Evolutionary conservation across 1,139 yeast genomes (phyloP).

Genomic region (Debaryomyces sp.): DNA sequence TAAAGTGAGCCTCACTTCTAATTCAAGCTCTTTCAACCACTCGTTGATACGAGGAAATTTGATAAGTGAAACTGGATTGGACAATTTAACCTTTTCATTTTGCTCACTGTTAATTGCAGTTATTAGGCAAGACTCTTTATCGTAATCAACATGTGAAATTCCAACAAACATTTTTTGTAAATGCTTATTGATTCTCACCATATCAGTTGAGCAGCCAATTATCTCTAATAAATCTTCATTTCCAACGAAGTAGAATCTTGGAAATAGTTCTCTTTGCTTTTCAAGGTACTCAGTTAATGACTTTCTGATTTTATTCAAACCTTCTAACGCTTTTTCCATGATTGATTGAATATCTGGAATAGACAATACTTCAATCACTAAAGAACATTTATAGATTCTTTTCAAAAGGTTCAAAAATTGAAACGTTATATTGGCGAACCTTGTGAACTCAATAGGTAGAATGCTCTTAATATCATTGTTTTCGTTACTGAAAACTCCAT

Average conservation of each 20-base stretch:
- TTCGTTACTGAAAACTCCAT: conserved; percentile 70
- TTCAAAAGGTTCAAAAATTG: conserved; percentile 60
- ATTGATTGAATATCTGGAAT: conserved; percentile 53
- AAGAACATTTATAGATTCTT: conserved; percentile 50
- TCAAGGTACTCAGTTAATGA: conserved; percentile 82
- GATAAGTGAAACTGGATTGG: conserved; percentile 46
- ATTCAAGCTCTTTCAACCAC: conserved; percentile 68
- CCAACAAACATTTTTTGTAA: conserved; percentile 77
- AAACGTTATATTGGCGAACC: conserved; percentile 66
- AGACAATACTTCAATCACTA: conserved; percentile 60
- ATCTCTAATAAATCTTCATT: conserved; percentile 87
- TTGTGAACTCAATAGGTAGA: conserved; percentile 69
- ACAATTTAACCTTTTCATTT: conserved; percentile 58
- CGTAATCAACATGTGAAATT: conserved; percentile 47
- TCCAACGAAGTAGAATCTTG: conserved; percentile 86
- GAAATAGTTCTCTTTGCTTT: conserved; percentile 73
- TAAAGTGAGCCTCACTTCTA: conserved; percentile 52
- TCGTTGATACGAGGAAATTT: conserved; percentile 52
- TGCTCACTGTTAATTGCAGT: conserved; percentile 59
- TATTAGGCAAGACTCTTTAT: conserved; percentile 39
- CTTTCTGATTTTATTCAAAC: conserved; percentile 59
- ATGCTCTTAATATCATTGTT: conserved; percentile 56
- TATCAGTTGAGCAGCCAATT: conserved; percentile 65
- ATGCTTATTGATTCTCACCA: conserved; percentile 57
- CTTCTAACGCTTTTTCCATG: conserved; percentile 48